phyloP scores from a whole-genome alignment of 306 rosid genomes.

The Benincasa hispida region DNA sequence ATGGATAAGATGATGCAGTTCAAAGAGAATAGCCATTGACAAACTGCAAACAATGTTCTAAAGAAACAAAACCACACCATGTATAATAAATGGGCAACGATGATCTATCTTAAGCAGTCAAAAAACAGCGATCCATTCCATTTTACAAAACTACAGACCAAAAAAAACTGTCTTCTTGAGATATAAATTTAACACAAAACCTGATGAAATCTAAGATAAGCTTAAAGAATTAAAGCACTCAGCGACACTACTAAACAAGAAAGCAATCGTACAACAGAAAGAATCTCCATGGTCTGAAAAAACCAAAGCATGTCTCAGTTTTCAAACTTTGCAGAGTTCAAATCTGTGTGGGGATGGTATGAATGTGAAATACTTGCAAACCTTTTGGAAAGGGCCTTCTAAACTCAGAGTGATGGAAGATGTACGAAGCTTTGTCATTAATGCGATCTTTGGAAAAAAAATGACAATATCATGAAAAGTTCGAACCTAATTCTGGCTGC shows the following conservation, averaged over 20 bases:
- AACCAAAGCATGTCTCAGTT: background rate
- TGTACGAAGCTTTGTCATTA: background rate
- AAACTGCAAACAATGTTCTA: background rate
- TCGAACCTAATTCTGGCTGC: background rate
- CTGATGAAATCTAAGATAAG: background rate
- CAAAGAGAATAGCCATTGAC: background rate
- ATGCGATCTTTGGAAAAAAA: background rate
- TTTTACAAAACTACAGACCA: background rate
- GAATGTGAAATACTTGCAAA: background rate
- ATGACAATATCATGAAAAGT: background rate
- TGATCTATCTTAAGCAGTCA: background rate
- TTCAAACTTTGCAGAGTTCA: background rate
- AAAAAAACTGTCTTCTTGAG: background rate
- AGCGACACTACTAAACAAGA: background rate
- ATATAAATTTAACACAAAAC: background rate
- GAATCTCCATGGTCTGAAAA: background rate
- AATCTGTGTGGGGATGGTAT: background rate
- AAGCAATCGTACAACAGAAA: background rate
- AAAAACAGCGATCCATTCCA: background rate
- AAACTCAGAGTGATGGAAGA: background rate
- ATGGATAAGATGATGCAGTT: background rate
- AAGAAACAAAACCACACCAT: background rate
- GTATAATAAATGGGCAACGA: background rate
- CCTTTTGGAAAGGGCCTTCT: background rate
- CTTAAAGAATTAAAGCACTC: background rate